Conservation (phyloP, 352 stramenopile genomes). For the Phytophthora constricta region DNA sequence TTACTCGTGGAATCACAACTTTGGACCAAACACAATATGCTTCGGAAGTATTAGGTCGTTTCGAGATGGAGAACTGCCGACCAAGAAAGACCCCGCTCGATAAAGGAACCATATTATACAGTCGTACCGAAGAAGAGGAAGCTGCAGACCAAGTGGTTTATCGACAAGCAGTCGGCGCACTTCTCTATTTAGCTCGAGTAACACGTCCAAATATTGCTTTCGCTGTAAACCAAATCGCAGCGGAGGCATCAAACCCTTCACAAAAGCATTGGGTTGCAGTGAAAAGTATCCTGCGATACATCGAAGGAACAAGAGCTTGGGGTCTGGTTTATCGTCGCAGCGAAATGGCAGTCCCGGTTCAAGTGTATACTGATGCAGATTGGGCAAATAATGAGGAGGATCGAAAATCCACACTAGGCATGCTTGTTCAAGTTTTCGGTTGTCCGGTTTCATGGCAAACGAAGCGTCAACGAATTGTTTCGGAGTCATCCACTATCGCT, state of each 20-base stretch:
- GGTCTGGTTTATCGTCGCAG: not conserved
- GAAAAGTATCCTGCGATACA: conserved; percentile 5
- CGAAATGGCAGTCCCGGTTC: not conserved
- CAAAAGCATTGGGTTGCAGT: not conserved
- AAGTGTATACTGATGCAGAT: not conserved
- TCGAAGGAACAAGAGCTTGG: not conserved
- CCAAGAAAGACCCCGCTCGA: not conserved
- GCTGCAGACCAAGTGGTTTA: not conserved
- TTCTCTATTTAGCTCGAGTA: not conserved
- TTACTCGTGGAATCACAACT: not conserved
- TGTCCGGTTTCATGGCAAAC: not conserved
- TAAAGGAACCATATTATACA: not conserved
- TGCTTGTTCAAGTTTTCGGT: not conserved
- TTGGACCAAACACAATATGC: conserved; percentile 4
- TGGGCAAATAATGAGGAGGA: conserved; percentile 6
- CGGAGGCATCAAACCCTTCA: not conserved
- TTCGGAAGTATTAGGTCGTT: not conserved
- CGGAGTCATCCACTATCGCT: conserved; percentile 12
- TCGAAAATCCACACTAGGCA: not conserved
- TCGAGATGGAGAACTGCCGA: not conserved
- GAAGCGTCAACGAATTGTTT: not conserved
- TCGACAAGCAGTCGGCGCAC: not conserved
- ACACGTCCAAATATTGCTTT: not conserved
- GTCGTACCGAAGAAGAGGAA: not conserved
- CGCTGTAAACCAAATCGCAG: not conserved